Base-by-base conservation (phyloP, 106 monocot species). In the Amphibolis antarctica region DNA sequence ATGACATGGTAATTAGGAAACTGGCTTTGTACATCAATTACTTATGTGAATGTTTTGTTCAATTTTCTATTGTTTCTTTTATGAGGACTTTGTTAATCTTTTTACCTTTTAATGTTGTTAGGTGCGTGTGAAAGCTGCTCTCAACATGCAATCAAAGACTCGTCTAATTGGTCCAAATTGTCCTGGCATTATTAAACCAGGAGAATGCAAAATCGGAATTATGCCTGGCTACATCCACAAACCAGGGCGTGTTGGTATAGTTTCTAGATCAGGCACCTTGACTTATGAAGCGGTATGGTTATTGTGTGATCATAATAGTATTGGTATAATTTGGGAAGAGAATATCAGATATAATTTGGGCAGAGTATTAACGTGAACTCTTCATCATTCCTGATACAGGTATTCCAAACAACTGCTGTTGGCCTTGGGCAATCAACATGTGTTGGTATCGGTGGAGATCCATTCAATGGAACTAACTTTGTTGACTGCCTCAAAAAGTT, bases 211-310 rank as follows among this genome's bases (percentile, higher is more conserved):
- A 71, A 98, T 98, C 70, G 96, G 96, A 61, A 98, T 98, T 49
- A 98, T 98, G 96, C 96, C 96, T 74, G 96, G 96, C 10, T 98
- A 98, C 65, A 98, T 98, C 71, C 96, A 98, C 79, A 98, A 98
- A 72, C 96, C 96, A 11, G 96, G 96, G 23, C 86, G 86, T 57
- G 65, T 98, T 46, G 96, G 96, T 28, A 87, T 98, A 47, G 90
- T 98, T 72, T 98, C 96, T 50, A 77, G 96, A 50, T 98, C 96
- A 72, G 96, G 96, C 52, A 98, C 96, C 66, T 80, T 98, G 76
- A 98, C 96, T 26, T 98, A 94, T 80, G 93, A 94, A 82, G 93
- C 93, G 77, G 93, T 94, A 81, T 59, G 74, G 7, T 7, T 59
- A 42, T 65, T 15, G 12, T 24, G 59, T 64, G 7, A 42, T 36